These are phyloP conservation scores for Phoma herbarum DNA, from an alignment of 2,329 filamentous ascomycete genomes.

Conservation along the genomic window DNA sequence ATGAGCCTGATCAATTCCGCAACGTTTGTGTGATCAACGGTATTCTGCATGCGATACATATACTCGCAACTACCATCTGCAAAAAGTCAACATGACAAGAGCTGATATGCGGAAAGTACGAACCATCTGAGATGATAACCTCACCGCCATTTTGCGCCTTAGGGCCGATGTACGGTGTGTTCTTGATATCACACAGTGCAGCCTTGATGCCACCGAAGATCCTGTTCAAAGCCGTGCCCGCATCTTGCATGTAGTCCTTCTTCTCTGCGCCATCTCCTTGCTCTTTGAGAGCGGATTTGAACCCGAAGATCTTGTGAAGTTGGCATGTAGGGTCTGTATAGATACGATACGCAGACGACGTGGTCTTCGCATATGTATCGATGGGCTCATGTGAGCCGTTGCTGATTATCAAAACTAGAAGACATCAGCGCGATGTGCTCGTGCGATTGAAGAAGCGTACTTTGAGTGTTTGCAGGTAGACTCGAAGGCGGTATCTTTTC, in stretches of 20 bases:
- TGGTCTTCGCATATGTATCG: slow-evolving; percentile 25
- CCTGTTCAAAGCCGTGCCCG: slow-evolving; percentile 24
- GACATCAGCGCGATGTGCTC: not conserved
- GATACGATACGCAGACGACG: slow-evolving; percentile 33
- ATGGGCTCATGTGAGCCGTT: slow-evolving; percentile 40
- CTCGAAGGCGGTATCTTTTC: slow-evolving; percentile 30
- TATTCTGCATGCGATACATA: slow-evolving; percentile 40
- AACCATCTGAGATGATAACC: slow-evolving; percentile 30
- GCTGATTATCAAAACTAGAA: slow-evolving; percentile 31
- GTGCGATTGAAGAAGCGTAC: slow-evolving; percentile 11
- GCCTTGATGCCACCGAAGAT: slow-evolving; percentile 32
- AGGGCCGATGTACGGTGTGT: slow-evolving; percentile 32
- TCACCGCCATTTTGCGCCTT: slow-evolving; percentile 39
- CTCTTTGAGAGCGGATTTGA: slow-evolving; percentile 31
- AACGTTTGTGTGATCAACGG: slow-evolving; percentile 35
- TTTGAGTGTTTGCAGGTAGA: slow-evolving; percentile 30
- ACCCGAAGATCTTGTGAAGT: slow-evolving; percentile 33
- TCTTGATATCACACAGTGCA: slow-evolving; percentile 28
- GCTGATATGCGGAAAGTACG: not conserved
- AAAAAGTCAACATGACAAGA: not conserved
- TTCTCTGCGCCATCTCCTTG: slow-evolving; percentile 23
- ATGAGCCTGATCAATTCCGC: slow-evolving; percentile 22
- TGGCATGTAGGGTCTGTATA: slow-evolving; percentile 35
- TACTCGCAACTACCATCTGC: slow-evolving; percentile 35
- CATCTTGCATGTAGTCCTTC: slow-evolving; percentile 36